These are phyloP conservation scores for Oryza glaberrima DNA, from an alignment of 176 grass and related monocot genomes.

Conservation along the genomic window DNA sequence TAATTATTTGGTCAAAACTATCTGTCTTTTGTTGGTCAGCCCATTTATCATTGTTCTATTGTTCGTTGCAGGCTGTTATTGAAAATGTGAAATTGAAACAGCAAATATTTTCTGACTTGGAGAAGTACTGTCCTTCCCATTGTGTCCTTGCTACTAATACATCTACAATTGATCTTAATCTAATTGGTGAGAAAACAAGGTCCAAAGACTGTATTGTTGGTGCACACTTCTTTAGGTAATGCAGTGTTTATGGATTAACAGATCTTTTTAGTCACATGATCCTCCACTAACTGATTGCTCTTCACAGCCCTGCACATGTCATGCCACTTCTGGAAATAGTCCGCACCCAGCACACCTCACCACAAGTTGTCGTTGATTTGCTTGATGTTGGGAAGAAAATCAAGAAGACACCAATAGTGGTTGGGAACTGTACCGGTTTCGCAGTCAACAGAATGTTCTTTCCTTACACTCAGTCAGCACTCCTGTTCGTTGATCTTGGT, in stretches of 20 bases:
- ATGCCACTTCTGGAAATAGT: slow-evolving; percentile 98
- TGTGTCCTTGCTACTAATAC: slow-evolving; percentile 96
- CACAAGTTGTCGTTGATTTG: slow-evolving; percentile 86
- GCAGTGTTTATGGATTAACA: slow-evolving; percentile 13
- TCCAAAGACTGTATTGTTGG: slow-evolving; percentile 81
- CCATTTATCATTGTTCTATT: slow-evolving; percentile 17
- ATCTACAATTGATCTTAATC: slow-evolving; percentile 92
- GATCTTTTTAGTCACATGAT: slow-evolving; percentile 1
- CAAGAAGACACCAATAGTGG: slow-evolving; percentile 89
- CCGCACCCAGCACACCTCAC: slow-evolving; percentile 65
- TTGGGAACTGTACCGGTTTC: slow-evolving; percentile 86
- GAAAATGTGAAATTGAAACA: slow-evolving; percentile 92
- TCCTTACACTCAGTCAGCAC: slow-evolving; percentile 85
- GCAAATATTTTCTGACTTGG: slow-evolving; percentile 85
- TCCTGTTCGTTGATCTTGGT: slow-evolving; percentile 78
- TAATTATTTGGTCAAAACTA: neutral
- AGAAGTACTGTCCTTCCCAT: slow-evolving; percentile 77
- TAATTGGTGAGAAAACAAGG: slow-evolving; percentile 85
- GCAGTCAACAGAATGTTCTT: slow-evolving; percentile 99
- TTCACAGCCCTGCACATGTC: slow-evolving; percentile 78
- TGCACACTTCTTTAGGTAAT: slow-evolving; percentile 98
- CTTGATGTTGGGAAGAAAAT: slow-evolving; percentile 90
- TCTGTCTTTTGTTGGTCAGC: slow-evolving; percentile 1
- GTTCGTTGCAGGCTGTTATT: slow-evolving; percentile 65
- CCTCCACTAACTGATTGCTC: slow-evolving; percentile 33